phyloP scores from a whole-genome alignment of 2,329 filamentous ascomycete genomes.

The Drechslerella coelobrocha region DNA sequence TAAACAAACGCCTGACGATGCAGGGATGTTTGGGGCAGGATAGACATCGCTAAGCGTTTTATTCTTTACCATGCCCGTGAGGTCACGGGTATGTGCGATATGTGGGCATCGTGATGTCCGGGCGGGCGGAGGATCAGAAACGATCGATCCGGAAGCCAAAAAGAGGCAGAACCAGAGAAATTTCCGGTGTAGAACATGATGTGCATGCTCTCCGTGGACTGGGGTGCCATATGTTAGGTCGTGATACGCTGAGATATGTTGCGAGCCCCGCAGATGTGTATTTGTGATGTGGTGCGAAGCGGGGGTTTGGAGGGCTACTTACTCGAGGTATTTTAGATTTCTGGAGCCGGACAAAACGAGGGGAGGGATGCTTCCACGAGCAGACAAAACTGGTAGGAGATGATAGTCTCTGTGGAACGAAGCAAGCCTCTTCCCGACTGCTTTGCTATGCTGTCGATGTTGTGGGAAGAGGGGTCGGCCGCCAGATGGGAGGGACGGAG shows the following conservation, averaged over 20 bases:
- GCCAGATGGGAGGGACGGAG: slow-evolving; percentile 4
- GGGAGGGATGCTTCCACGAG: slow-evolving; percentile 39
- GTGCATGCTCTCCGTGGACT: neutral
- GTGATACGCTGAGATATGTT: neutral
- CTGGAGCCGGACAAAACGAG: slow-evolving; percentile 23
- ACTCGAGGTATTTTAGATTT: neutral
- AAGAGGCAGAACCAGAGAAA: no score
- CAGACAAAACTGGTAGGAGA: neutral
- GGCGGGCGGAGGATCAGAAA: no score
- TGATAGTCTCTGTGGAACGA: slow-evolving; percentile 21
- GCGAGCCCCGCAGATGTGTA: no score
- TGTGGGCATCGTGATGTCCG: no score
- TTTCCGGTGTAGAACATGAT: no score
- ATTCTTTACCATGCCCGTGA: no score
- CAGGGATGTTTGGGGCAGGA: no score
- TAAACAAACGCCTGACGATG: no score
- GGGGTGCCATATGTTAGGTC: neutral
- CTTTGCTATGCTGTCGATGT: slow-evolving; percentile 14
- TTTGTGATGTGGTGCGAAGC: no score
- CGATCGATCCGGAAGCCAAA: no score
- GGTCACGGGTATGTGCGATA: no score
- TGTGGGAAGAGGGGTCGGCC: slow-evolving; percentile 48
- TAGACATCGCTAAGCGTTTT: no score
- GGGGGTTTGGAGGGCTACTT: neutral
- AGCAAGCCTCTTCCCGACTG: slow-evolving; percentile 49